phyloP scores from a whole-genome alignment of 2,329 filamentous ascomycete species.

The Neonectria coccinea region DNA sequence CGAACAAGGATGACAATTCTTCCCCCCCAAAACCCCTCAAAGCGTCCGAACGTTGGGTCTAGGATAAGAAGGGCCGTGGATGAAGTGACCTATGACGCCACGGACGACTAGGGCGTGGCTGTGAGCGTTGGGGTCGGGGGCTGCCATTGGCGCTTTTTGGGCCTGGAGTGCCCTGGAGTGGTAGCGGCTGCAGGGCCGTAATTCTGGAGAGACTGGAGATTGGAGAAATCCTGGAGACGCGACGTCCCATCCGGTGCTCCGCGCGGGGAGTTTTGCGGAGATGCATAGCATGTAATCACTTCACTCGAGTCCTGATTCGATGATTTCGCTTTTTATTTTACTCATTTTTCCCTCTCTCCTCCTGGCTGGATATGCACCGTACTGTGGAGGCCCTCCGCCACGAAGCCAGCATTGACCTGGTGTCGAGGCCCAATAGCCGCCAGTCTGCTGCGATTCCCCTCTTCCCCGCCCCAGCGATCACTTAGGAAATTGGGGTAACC shows the following conservation, averaged over 20 bases:
- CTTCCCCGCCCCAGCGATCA: not conserved
- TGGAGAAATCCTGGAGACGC: constrained; percentile 9
- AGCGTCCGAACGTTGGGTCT: not conserved
- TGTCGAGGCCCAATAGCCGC: not conserved
- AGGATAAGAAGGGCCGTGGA: constrained; percentile 3
- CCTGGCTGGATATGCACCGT: too few species aligned
- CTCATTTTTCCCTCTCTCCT: too few species aligned
- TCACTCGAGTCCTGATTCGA: constrained; percentile 12
- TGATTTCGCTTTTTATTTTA: not conserved
- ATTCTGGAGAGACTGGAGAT: not conserved
- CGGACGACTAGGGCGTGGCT: constrained; percentile 2
- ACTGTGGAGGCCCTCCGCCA: not conserved
- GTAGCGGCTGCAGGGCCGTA: too few species aligned
- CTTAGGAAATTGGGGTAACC: not conserved
- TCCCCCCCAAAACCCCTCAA: not conserved
- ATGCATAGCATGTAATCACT: constrained; percentile 14
- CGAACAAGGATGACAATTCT: too few species aligned
- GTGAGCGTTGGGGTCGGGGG: not conserved
- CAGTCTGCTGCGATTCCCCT: not conserved
- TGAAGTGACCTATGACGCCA: constrained; percentile 12
- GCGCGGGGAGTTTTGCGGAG: constrained; percentile 14
- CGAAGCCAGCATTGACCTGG: not conserved
- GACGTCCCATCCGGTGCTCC: not conserved
- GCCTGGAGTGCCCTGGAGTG: not conserved
- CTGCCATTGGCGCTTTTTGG: not conserved